These are phyloP conservation scores for Plasmodium knowlesi DNA, from an alignment of 169 alveolate genomes.

Conservation along the genomic window DNA sequence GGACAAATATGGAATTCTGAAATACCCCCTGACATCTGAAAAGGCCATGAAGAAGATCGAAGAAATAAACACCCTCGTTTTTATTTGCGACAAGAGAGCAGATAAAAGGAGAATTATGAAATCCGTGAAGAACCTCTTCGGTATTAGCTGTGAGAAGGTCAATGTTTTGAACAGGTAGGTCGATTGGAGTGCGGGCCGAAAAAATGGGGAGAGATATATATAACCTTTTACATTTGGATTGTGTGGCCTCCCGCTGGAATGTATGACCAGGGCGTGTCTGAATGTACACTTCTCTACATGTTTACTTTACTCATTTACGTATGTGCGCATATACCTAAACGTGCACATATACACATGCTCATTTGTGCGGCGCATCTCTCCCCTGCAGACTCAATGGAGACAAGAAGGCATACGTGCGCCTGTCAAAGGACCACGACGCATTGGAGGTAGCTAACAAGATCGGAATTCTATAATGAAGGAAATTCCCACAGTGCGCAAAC, in stretches of 20 bases:
- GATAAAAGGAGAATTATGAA: slow-evolving; percentile 94
- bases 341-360: background rate
- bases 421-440: slow-evolving; percentile 97
- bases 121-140: slow-evolving; percentile 94
- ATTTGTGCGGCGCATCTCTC: background rate
- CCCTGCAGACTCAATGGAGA: slow-evolving; percentile 93
- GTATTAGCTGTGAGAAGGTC: slow-evolving; percentile 92
- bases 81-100: slow-evolving; percentile 93
- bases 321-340: background rate
- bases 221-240: background rate
- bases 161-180: slow-evolving; percentile 94
- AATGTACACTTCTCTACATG: background rate
- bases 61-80: slow-evolving; percentile 97
- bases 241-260: background rate
- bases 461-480: slow-evolving; percentile 94
- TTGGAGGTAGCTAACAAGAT: slow-evolving; percentile 98
- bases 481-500: background rate
- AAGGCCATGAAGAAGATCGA: slow-evolving; percentile 98
- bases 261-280: background rate
- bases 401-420: slow-evolving; percentile 98
- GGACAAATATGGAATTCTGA: slow-evolving; percentile 93
- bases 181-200: background rate
- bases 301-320: background rate
- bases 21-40: slow-evolving; percentile 97
- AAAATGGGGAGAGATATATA: background rate